Evolutionary conservation across 306 rosid genomes (phyloP).

Genomic region (Trifolium fragiferum): DNA sequence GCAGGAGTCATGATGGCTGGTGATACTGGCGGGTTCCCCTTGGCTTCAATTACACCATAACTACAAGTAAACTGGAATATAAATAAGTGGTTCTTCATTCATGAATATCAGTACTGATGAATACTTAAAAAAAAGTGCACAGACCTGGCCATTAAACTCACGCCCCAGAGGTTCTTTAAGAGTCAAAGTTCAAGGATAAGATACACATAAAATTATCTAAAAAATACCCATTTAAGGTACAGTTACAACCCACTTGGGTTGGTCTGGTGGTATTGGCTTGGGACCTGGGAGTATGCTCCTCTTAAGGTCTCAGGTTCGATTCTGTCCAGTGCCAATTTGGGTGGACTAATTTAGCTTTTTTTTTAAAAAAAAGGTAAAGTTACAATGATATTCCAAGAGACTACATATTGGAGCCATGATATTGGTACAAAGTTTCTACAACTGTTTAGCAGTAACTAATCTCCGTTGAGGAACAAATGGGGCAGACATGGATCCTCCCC

Average conservation of each 20-base stretch:
- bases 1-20: constrained; percentile 97
- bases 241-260: no score
- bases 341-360: no score
- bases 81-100: constrained; percentile 31
- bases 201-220: background rate
- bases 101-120: no score
- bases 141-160: background rate
- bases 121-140: background rate
- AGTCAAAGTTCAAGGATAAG: constrained; percentile 18
- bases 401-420: background rate
- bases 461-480: no score
- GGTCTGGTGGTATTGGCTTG: no score
- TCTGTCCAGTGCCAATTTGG: no score
- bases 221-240: background rate
- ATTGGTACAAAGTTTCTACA: no score
- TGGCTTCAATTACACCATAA: constrained; percentile 75
- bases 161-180: constrained; percentile 6
- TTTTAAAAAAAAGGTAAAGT: background rate
- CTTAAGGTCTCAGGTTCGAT: no score
- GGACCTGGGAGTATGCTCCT: no score
- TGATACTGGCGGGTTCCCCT: constrained; percentile 77
- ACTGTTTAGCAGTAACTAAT: no score
- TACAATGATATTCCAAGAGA: background rate
- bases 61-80: constrained; percentile 50
- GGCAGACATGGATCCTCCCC: no score